Conservation (phyloP, 1,284 basidiomycete genomes). For the Calocybe gambosa region DNA sequence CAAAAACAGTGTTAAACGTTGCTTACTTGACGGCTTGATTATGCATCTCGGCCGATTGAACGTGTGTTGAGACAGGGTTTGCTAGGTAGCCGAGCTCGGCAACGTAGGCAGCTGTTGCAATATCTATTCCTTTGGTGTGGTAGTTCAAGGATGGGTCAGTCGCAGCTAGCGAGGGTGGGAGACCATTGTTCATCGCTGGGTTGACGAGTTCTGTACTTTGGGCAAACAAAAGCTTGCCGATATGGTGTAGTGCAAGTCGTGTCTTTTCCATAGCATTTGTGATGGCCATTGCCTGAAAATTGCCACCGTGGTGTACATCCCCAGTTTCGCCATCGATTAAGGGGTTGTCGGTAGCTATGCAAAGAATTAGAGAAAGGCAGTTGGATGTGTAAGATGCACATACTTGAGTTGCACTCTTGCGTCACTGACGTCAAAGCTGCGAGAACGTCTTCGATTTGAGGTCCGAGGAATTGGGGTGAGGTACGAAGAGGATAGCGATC, state of each 20-base stretch:
- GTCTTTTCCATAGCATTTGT: conserved; percentile 89
- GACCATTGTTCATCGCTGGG: conserved; percentile 75
- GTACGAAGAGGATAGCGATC: conserved; percentile 83
- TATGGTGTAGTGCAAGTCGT: conserved; percentile 72
- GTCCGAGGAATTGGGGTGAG: conserved; percentile 82
- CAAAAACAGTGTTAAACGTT: neutral
- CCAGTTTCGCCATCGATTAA: conserved; percentile 64
- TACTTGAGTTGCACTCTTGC: conserved; percentile 83
- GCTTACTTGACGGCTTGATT: conserved; percentile 81
- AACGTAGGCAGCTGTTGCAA: conserved; percentile 75
- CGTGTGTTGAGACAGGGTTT: conserved; percentile 79
- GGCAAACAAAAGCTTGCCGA: conserved; percentile 80
- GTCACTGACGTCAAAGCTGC: conserved; percentile 58
- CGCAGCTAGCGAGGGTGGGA: conserved; percentile 77
- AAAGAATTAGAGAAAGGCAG: conserved; percentile 1
- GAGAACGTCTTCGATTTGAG: conserved; percentile 79
- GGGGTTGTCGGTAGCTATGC: conserved; percentile 67
- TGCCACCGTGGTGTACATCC: conserved; percentile 75
- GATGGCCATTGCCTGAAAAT: conserved; percentile 79
- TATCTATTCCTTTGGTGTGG: conserved; percentile 82
- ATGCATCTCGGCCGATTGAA: conserved; percentile 84
- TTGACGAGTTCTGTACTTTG: conserved; percentile 83
- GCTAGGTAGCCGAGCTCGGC: conserved; percentile 80
- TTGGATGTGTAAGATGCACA: conserved; percentile 25
- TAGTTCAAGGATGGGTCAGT: conserved; percentile 82